Conservation (phyloP, 176 grass and related monocot species). For the Puccinellia tenuiflora region DNA sequence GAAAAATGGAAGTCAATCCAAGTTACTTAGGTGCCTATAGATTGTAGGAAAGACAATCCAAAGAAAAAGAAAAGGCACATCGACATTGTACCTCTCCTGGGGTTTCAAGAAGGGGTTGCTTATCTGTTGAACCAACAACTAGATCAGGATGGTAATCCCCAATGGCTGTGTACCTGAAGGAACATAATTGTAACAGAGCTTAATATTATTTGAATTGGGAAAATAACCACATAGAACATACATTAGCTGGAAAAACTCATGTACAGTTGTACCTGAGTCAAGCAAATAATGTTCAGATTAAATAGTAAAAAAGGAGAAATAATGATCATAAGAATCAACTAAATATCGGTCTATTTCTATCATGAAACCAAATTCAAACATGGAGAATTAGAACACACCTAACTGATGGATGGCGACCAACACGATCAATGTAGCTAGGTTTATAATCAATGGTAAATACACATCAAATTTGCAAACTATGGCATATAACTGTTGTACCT, state of each 20-base stretch:
- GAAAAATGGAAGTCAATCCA: background rate
- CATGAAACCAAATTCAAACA: background rate
- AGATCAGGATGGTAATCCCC: slow-evolving; percentile 51
- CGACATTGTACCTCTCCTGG: slow-evolving; percentile 68
- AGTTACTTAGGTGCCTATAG: background rate
- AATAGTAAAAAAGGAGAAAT: slow-evolving; percentile 19
- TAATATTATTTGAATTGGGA: background rate
- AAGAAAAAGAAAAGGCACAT: background rate
- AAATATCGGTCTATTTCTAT: background rate
- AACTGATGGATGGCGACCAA: background rate
- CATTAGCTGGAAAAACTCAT: background rate
- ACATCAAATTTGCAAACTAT: slow-evolving; percentile 20
- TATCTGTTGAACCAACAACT: slow-evolving; percentile 71
- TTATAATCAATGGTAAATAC: background rate
- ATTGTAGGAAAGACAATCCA: slow-evolving; percentile 11
- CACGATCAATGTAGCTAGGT: slow-evolving; percentile 1
- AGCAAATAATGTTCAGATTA: background rate
- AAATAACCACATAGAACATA: background rate
- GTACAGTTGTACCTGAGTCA: background rate
- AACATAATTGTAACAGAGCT: background rate
- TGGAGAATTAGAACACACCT: slow-evolving; percentile 7
- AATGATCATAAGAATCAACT: background rate
- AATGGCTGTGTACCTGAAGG: slow-evolving; percentile 54
- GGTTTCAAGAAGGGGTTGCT: slow-evolving; percentile 91
- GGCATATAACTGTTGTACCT: slow-evolving; percentile 39